A percentile compares a stretch with the other conserved stretches of the same genome.
Evolutionary conservation across 306 rosid genomes (phyloP).

Genomic region (Gynostemma pentaphyllum): DNA sequence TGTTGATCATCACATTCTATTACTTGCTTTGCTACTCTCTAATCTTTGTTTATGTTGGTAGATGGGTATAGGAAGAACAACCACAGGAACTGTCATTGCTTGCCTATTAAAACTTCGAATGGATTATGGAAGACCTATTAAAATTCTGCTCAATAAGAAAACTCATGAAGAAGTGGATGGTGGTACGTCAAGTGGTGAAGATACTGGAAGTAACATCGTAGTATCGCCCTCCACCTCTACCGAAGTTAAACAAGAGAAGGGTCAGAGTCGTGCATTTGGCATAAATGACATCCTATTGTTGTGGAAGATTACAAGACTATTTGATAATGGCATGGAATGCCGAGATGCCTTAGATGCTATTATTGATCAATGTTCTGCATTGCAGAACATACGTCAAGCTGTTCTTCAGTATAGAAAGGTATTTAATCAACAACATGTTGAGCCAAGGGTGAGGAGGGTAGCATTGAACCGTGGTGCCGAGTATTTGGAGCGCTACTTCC

Average conservation of each 20-base stretch:
- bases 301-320: conserved; percentile 81
- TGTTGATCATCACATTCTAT: conserved; percentile 4
- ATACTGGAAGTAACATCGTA: conserved; percentile 29
- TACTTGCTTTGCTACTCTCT: conserved; percentile 13
- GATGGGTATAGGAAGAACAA: conserved; percentile 96
- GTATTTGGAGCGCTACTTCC: conserved; percentile 85
- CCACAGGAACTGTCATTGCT: conserved; percentile 89
- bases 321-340: conserved; percentile 83
- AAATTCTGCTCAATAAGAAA: conserved; percentile 42
- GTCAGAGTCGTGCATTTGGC: conserved; percentile 56
- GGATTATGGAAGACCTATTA: conserved; percentile 73
- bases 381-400: conserved; percentile 88
- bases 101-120: conserved; percentile 81
- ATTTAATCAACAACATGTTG: conserved; percentile 81
- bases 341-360: conserved; percentile 84
- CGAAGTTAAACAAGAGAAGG: conserved; percentile 30
- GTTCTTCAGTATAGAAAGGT: conserved; percentile 65
- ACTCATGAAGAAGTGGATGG: conserved; percentile 40
- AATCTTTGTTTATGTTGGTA: conserved; percentile 22
- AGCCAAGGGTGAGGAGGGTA: conserved; percentile 81
- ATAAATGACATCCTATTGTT: conserved; percentile 78
- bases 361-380: conserved; percentile 85
- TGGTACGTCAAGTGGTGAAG: conserved; percentile 64
- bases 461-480: conserved; percentile 85
- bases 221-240: conserved; percentile 20